These are phyloP conservation scores for Adiantum capillusveneris DNA, from an alignment of 75 land plant species.

Conservation along the genomic window DNA sequence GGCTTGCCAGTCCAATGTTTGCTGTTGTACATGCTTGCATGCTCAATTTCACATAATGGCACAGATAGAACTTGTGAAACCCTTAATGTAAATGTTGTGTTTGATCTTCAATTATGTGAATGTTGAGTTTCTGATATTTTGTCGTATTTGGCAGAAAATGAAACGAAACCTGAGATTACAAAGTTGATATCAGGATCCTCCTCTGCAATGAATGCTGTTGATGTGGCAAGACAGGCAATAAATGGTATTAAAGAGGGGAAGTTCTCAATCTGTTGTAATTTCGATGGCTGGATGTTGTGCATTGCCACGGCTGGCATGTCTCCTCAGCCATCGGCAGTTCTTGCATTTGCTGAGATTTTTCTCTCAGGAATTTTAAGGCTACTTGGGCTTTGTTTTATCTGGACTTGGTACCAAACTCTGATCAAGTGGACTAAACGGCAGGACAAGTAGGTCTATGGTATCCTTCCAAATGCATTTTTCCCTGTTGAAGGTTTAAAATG, in stretches of 20 bases:
- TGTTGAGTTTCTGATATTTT: not conserved
- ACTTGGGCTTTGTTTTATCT: slow-evolving; percentile 44
- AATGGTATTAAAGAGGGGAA: slow-evolving; percentile 61
- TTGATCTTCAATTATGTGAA: no score
- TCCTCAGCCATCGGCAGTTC: slow-evolving; percentile 55
- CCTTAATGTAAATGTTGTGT: no score
- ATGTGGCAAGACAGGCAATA: slow-evolving; percentile 59
- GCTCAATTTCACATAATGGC: no score
- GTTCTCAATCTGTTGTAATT: slow-evolving; percentile 59
- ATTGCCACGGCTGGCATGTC: slow-evolving; percentile 61
- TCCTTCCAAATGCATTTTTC: no score
- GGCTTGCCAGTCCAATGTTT: no score
- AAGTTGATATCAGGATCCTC: slow-evolving; percentile 52
- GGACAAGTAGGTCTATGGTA: slow-evolving; percentile 23
- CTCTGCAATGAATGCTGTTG: slow-evolving; percentile 50
- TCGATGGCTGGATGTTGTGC: slow-evolving; percentile 55
- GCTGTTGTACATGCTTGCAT: no score
- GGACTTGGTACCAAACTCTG: slow-evolving; percentile 62
- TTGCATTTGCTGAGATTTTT: slow-evolving; percentile 59
- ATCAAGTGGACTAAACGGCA: slow-evolving; percentile 34
- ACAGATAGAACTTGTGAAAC: no score
- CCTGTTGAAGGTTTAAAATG: no score
- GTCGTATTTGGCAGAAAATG: slow-evolving; percentile 1
- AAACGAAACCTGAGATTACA: slow-evolving; percentile 49
- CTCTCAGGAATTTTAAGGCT: slow-evolving; percentile 36